A percentile compares a stretch with the other conserved stretches of the same genome.
Conservation (phyloP, 768 basidiomycete species). For the Jaapia argillacea region DNA sequence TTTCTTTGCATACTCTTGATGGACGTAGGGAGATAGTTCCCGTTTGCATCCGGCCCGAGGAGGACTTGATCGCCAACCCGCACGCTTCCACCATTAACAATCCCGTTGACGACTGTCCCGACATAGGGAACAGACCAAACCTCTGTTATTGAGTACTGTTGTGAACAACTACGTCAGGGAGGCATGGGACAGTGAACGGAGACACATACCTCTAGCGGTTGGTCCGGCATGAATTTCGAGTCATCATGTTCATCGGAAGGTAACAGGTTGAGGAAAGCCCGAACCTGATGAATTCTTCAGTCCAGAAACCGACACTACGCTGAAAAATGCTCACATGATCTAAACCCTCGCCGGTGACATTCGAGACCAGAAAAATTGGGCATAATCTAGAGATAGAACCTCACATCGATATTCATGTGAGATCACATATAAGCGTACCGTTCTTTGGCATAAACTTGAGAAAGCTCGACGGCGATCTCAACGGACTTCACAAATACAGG, state of each 20-base stretch:
- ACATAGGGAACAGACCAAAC: conserved; percentile 86
- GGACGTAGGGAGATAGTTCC: conserved; percentile 70
- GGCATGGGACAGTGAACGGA: neutral
- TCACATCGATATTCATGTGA: neutral
- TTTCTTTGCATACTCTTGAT: conserved; percentile 95
- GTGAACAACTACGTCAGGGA: conserved; percentile 2
- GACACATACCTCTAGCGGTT: conserved; percentile 62
- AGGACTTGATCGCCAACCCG: conserved; percentile 76
- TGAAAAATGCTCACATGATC: conserved; percentile 43
- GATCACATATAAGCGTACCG: conserved; percentile 32
- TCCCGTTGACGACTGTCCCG: conserved; percentile 78
- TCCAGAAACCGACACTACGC: neutral
- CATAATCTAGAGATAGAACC: conserved; percentile 46
- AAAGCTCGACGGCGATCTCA: conserved; percentile 74
- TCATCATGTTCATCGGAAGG: conserved; percentile 81
- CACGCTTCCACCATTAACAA: conserved; percentile 64
- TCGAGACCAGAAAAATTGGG: conserved; percentile 87
- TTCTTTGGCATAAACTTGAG: conserved; percentile 64
- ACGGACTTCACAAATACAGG: conserved; percentile 78
- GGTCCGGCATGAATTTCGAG: conserved; percentile 71
- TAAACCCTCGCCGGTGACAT: conserved; percentile 90
- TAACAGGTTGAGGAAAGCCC: conserved; percentile 85
- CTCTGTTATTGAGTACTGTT: conserved; percentile 75
- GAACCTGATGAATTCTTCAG: conserved; percentile 34
- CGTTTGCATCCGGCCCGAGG: conserved; percentile 89